A percentile compares a stretch with the other conserved stretches of the same genome.
Conservation (phyloP, 805 yeast genomes). For the Yamadazyma paraphyllophila region DNA sequence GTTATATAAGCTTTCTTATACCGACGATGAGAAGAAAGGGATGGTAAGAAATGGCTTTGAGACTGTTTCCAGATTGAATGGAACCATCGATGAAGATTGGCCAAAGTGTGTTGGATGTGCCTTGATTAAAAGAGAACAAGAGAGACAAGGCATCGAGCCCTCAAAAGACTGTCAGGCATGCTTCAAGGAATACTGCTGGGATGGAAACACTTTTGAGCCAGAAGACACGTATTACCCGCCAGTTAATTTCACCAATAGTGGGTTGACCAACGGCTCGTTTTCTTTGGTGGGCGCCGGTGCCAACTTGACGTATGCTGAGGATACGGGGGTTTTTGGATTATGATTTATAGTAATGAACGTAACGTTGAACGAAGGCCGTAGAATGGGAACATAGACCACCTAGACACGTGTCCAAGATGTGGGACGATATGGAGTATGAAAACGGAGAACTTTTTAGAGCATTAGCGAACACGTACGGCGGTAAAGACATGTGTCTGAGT, state of each 20-base stretch:
- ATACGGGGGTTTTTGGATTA: constrained; percentile 6
- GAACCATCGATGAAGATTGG: constrained; percentile 37
- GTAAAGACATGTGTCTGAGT: no score
- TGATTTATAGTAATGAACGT: neutral
- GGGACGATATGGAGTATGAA: no score
- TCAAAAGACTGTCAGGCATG: constrained; percentile 37
- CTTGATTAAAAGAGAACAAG: constrained; percentile 38
- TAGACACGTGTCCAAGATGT: no score
- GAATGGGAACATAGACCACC: no score
- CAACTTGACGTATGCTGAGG: constrained; percentile 1
- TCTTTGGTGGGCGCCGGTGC: constrained; percentile 6
- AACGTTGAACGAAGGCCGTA: no score
- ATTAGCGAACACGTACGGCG: no score
- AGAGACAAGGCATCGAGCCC: constrained; percentile 35
- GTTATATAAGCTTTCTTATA: constrained; percentile 31
- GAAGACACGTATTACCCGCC: constrained; percentile 18
- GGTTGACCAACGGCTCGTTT: constrained; percentile 25
- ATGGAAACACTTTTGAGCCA: constrained; percentile 22
- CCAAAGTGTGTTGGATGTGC: constrained; percentile 42
- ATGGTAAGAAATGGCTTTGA: constrained; percentile 40
- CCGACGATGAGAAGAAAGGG: constrained; percentile 34
- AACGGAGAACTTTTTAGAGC: no score
- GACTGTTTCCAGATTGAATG: constrained; percentile 29
- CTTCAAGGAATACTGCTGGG: constrained; percentile 40
- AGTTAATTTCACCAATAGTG: constrained; percentile 28